A percentile compares a stretch with the other conserved stretches of the same genome.
Conservation (phyloP, 1,284 basidiomycete genomes). For the Puccinia horiana region DNA sequence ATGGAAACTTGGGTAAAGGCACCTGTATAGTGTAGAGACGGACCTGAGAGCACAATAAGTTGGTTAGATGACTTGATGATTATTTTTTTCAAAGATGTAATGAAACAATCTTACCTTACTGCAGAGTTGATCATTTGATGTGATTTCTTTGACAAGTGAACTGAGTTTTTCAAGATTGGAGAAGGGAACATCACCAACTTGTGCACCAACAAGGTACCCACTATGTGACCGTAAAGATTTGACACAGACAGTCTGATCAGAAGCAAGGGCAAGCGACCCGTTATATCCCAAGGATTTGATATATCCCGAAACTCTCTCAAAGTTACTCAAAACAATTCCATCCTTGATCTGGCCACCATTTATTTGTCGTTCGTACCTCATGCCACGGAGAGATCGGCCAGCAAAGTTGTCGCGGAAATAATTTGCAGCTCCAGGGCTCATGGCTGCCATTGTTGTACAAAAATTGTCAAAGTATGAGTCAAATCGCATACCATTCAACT, state of each 20-base stretch:
- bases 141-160: not conserved
- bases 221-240: conserved; percentile 7
- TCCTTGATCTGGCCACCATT: conserved; percentile 11
- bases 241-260: conserved; percentile 24
- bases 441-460: conserved; percentile 12
- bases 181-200: conserved; percentile 21
- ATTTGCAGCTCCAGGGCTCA: conserved; percentile 8
- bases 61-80: too few relatives aligned
- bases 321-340: conserved; percentile 14
- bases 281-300: not conserved
- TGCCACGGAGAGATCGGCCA: not conserved
- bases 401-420: conserved; percentile 1
- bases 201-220: conserved; percentile 18
- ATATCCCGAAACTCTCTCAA: not conserved
- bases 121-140: not conserved
- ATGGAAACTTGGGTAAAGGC: not conserved
- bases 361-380: not conserved
- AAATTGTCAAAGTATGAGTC: not conserved
- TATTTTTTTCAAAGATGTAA: not conserved
- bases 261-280: conserved; percentile 3
- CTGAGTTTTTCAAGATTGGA: not conserved
- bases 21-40: conserved; percentile 34
- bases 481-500: not conserved
- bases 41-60: not conserved
- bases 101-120: not conserved